These are phyloP conservation scores for Fagus sylvatica DNA, from an alignment of 306 rosid genomes.

Conservation along the genomic window DNA sequence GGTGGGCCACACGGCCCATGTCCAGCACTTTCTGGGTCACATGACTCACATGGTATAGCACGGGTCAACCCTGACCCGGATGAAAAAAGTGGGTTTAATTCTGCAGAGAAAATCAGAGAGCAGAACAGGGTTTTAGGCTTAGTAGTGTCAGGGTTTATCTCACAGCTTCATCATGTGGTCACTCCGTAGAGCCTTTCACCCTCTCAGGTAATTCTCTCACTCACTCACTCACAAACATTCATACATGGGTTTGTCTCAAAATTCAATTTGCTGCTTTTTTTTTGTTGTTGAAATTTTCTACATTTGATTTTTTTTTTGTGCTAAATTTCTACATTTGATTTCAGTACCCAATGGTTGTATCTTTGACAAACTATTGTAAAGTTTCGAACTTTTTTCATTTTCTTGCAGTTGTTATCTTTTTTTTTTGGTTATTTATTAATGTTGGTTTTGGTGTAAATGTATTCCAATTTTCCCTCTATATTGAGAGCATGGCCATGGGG, in stretches of 20 bases:
- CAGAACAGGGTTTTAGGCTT: background rate
- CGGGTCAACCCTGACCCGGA: too few species aligned
- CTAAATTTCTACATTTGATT: background rate
- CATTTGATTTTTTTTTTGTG: background rate
- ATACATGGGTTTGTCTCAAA: background rate
- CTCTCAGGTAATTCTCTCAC: constrained; percentile 10
- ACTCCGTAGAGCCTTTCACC: background rate
- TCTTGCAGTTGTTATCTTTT: background rate
- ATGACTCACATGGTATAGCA: too few species aligned
- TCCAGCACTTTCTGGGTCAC: too few species aligned
- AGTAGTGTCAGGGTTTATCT: background rate
- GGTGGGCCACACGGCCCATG: too few species aligned
- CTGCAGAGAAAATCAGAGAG: background rate
- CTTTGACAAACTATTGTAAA: background rate
- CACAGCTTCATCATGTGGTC: constrained; percentile 3
- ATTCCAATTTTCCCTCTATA: too few species aligned
- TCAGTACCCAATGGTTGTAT: background rate
- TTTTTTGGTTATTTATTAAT: background rate
- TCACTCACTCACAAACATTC: background rate
- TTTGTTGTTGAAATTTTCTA: background rate
- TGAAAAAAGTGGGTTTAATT: too few species aligned
- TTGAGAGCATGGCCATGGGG: too few species aligned
- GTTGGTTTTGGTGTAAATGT: too few species aligned
- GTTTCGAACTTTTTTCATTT: background rate
- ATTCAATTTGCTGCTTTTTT: background rate